phyloP scores from a whole-genome alignment of 169 alveolate genomes.

The Plasmodium adleri region DNA sequence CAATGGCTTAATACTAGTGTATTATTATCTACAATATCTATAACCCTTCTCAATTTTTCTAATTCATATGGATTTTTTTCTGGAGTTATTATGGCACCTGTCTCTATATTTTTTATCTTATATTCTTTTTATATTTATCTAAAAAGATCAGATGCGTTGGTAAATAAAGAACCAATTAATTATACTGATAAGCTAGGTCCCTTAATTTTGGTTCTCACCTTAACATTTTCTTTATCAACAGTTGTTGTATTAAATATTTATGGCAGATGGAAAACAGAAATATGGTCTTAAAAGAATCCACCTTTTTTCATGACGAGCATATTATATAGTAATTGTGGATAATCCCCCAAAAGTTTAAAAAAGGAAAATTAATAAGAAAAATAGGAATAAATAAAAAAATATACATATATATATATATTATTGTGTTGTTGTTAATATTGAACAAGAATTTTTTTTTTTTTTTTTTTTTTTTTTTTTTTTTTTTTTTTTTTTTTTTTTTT shows the following conservation, averaged over 20 bases:
- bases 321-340: too few species aligned
- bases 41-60: conserved; percentile 84
- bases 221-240: conserved; percentile 74
- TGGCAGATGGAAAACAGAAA: conserved; percentile 29
- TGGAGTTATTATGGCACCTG: conserved; percentile 87
- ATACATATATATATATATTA: not conserved
- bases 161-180: conserved; percentile 84
- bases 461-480: too few species aligned
- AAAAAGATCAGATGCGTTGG: conserved; percentile 83
- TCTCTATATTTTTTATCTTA: conserved; percentile 84
- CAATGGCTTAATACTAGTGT: conserved; percentile 88
- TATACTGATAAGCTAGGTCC: conserved; percentile 86
- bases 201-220: conserved; percentile 76
- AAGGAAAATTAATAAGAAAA: too few species aligned
- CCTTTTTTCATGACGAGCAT: too few species aligned
- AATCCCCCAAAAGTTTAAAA: too few species aligned
- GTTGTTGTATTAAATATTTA: conserved; percentile 76
- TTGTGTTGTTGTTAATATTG: conserved; percentile 9
- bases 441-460: too few species aligned
- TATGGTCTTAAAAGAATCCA: not conserved
- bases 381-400: too few species aligned
- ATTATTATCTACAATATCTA: conserved; percentile 83
- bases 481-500: too few species aligned
- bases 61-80: conserved; percentile 81
- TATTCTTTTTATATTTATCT: conserved; percentile 85